Evolutionary conservation across 2,329 filamentous ascomycete species (phyloP).

Genomic region (Fusarium papillatum): DNA sequence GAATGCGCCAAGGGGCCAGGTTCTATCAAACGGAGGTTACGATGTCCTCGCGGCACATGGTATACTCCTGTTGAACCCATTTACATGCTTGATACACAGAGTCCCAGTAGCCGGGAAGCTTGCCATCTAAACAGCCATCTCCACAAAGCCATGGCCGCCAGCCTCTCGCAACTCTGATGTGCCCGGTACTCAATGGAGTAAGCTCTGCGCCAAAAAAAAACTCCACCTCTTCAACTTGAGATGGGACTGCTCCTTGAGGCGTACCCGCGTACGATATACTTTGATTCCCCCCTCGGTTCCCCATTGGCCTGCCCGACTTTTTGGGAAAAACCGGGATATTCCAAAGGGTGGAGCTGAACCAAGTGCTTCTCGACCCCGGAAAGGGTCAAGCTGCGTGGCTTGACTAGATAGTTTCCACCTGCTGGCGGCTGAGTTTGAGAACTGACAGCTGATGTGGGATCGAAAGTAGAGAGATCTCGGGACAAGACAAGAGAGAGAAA

Average conservation of each 20-base stretch:
- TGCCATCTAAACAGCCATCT: background rate
- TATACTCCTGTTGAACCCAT: background rate
- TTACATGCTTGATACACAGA: background rate
- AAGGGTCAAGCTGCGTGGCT: conserved; percentile 21
- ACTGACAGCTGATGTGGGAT: background rate
- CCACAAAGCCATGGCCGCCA: background rate
- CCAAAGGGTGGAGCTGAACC: conserved; percentile 18
- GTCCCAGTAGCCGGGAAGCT: background rate
- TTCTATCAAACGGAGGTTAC: background rate
- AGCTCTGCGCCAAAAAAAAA: conserved; percentile 4
- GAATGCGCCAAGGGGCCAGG: conserved; percentile 28
- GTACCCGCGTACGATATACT: background rate
- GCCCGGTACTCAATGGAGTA: conserved; percentile 3
- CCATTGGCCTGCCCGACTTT: conserved; percentile 22
- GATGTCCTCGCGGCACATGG: background rate
- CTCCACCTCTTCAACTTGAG: background rate
- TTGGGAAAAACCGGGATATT: conserved; percentile 9
- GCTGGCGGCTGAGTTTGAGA: conserved; percentile 5
- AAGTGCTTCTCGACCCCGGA: conserved; percentile 10
- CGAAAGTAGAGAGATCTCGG: background rate
- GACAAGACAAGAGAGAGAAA: background rate
- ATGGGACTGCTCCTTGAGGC: conserved; percentile 1
- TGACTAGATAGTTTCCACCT: background rate
- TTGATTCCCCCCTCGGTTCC: background rate
- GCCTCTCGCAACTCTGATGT: background rate